Evolutionary conservation across 2,329 filamentous ascomycete species (phyloP).

Genomic region (Microcera coccophila): DNA sequence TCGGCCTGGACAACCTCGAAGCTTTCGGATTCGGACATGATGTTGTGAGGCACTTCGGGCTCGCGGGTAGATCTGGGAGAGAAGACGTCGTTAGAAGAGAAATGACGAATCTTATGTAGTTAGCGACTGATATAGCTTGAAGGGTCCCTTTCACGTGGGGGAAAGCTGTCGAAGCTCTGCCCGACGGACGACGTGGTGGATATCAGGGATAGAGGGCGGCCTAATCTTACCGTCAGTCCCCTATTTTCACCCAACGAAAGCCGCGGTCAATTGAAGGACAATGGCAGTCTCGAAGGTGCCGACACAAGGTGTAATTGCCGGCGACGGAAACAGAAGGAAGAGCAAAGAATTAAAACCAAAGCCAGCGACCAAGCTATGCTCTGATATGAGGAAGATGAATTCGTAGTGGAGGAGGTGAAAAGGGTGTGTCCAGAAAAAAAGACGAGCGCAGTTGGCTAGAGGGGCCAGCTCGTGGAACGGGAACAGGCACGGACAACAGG

Average conservation of each 20-base stretch:
- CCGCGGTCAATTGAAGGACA: background rate
- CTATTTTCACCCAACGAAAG: constrained; percentile 9
- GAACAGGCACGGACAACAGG: background rate
- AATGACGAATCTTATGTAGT: too few species aligned
- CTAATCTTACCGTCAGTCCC: constrained; percentile 15
- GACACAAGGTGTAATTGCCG: constrained; percentile 3
- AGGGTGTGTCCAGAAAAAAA: background rate
- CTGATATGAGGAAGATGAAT: constrained; percentile 2
- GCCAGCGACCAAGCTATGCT: background rate
- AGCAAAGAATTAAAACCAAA: constrained; percentile 1
- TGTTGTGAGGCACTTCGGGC: constrained; percentile 14
- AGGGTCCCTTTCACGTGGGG: too few species aligned
- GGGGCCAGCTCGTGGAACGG: too few species aligned
- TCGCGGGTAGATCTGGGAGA: constrained; percentile 1
- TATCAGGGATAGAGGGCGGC: constrained; percentile 11
- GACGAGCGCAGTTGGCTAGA: background rate
- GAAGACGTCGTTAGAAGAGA: background rate
- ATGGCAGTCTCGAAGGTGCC: constrained; percentile 6
- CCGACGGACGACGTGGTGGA: background rate
- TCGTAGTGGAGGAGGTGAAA: constrained; percentile 3
- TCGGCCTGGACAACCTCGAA: constrained; percentile 44
- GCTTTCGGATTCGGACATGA: constrained; percentile 47
- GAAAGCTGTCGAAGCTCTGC: too few species aligned
- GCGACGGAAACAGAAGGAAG: constrained; percentile 1
- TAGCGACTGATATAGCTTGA: too few species aligned